These are phyloP conservation scores for Cadophora luteo-olivacea DNA, from an alignment of 2,329 filamentous ascomycete species.

Conservation along the genomic window DNA sequence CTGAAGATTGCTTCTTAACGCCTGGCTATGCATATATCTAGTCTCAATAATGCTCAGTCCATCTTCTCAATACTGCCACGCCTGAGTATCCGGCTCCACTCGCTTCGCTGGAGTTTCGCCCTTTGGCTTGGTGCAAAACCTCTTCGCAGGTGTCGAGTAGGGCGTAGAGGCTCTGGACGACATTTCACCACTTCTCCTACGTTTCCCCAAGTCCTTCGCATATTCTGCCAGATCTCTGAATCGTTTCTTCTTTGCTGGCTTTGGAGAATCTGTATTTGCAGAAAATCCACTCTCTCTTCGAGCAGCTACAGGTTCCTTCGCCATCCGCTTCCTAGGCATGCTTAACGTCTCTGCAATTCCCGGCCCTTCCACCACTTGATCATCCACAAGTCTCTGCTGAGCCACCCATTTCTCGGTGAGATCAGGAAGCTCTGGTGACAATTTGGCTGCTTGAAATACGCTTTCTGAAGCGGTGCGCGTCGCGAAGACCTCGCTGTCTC, in stretches of 20 bases:
- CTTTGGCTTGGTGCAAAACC: conserved; percentile 26
- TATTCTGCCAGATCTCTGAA: neutral
- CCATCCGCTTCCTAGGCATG: neutral
- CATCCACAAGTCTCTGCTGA: neutral
- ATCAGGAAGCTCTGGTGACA: conserved; percentile 16
- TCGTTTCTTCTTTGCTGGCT: neutral
- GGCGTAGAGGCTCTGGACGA: conserved; percentile 22
- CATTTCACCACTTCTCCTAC: conserved; percentile 16
- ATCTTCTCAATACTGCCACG: neutral
- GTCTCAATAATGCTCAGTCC: neutral
- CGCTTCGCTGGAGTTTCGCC: neutral
- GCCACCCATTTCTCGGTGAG: conserved; percentile 16
- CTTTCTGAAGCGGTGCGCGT: neutral
- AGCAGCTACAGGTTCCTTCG: neutral
- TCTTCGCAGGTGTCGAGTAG: conserved; percentile 24
- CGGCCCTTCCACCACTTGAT: neutral
- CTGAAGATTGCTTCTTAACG: neutral
- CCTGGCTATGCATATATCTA: neutral
- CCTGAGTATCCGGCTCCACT: conserved; percentile 31
- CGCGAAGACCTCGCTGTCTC: neutral
- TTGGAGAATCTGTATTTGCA: conserved; percentile 1
- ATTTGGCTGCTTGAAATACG: neutral
- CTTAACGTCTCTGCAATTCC: neutral
- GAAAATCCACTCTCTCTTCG: conserved; percentile 11
- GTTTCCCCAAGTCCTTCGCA: neutral